phyloP scores from a whole-genome alignment of 208 protist genomes.

The Trypanosoma mega region DNA sequence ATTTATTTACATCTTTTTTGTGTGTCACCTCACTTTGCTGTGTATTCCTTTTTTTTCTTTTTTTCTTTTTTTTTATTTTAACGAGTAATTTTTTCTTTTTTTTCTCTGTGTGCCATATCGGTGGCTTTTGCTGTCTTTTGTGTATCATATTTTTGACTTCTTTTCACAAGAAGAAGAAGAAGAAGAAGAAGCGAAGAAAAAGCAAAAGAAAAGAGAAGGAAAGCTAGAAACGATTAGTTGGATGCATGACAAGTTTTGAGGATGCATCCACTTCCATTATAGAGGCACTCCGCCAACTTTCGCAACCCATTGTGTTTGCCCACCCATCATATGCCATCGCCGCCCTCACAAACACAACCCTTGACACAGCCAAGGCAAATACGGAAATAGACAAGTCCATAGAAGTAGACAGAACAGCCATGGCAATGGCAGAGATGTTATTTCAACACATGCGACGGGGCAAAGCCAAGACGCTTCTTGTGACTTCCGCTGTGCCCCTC shows the following conservation, averaged over 20 bases:
- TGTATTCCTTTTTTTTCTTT: too few species aligned
- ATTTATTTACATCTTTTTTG: too few species aligned
- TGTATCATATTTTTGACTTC: too few species aligned
- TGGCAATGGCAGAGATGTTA: neutral
- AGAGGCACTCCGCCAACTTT: conserved; percentile 2
- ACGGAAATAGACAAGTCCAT: neutral
- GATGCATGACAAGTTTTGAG: neutral
- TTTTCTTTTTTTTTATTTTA: too few species aligned
- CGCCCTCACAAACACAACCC: too few species aligned
- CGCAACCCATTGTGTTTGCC: conserved; percentile 7
- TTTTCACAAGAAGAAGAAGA: too few species aligned
- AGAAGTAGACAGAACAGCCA: neutral
- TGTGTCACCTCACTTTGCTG: too few species aligned
- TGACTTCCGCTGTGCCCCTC: conserved; percentile 6
- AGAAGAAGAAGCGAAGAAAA: conserved; percentile 1
- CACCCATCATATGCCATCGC: neutral
- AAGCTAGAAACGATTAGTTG: neutral
- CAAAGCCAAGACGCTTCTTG: neutral
- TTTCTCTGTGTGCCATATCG: too few species aligned
- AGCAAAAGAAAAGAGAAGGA: neutral
- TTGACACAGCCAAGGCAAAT: too few species aligned
- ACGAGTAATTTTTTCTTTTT: too few species aligned
- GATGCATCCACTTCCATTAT: conserved; percentile 1
- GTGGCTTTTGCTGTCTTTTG: too few species aligned
- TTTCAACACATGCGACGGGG: neutral